These are phyloP conservation scores for Apiospora phragmitis DNA, from an alignment of 2,329 filamentous ascomycete genomes.

Conservation along the genomic window DNA sequence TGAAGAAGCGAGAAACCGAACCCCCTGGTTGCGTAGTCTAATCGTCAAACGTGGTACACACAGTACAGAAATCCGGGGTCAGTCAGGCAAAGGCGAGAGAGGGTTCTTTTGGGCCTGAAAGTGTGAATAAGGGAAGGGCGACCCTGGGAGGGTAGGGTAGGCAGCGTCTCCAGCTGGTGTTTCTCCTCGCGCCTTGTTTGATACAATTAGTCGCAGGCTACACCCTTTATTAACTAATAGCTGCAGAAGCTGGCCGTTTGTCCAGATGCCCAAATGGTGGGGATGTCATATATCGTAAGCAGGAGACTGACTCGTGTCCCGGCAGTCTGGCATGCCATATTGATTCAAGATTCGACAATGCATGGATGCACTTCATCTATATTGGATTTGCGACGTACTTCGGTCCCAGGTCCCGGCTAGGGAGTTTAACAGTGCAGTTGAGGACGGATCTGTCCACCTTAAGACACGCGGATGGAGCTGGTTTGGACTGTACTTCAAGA, in stretches of 20 bases:
- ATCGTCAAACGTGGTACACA: background rate
- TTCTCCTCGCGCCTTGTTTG: background rate
- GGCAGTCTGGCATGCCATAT: background rate
- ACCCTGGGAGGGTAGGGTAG: background rate
- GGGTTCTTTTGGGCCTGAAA: background rate
- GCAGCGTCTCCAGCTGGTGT: background rate
- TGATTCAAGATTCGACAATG: constrained; percentile 1
- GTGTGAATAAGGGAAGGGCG: background rate
- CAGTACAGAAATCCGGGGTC: constrained; percentile 1
- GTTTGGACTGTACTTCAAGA: background rate
- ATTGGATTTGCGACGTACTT: background rate
- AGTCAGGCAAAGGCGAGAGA: background rate
- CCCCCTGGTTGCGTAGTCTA: background rate
- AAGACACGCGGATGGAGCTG: background rate
- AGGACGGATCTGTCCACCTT: background rate
- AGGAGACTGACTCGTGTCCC: background rate
- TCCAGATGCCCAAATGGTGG: background rate
- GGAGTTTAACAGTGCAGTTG: background rate
- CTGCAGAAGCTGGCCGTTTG: background rate
- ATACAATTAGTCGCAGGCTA: background rate
- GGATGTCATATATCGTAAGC: background rate
- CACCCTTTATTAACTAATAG: too few relatives aligned
- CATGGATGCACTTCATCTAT: background rate
- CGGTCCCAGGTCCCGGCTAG: background rate
- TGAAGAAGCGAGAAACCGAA: background rate